Base-by-base conservation (phyloP, 78 protist species). In the Speleostelium caveatum region DNA sequence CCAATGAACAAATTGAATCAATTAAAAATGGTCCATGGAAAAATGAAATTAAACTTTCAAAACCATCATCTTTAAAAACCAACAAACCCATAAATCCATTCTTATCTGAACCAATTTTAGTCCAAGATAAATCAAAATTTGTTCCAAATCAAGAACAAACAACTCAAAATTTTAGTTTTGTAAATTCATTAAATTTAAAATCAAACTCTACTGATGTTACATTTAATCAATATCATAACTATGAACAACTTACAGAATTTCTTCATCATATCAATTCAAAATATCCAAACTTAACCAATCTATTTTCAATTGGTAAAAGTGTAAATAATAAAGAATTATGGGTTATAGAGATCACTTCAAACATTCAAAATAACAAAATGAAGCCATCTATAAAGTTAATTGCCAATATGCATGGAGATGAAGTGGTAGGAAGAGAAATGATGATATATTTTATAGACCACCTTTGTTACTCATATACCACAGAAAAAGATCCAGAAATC, bases 371-470 rank as follows among this genome's bases (percentile, higher is more conserved):
- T 32, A 8, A 39, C 22, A 33, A 35, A 39, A 36, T 75, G 26
- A 45, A 75, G 39, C 94, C 85, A 24, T 42, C 56, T 61, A 28
- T 75, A 36, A 87, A 87, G 62, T 75, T 77, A 36, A 51, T 87
- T 61, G 94, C 85, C 32, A 96, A 96, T 88, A 96, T 96, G 95
- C 97, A 96, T 86, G 97, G 97, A 32, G 95, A 96, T 73, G 97
- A 96, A 53, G 75, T 75, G 0, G 88, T 90, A 24, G 95, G 95
- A 17, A 35, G 96, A 36, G 86, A 89, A 65, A 51, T 93, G 53
- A 32, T 96, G 28, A 19, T 76, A 3, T 72, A 73, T 67, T 55
- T 69, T 3, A 83, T 66, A 12, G 72, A 83, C 72, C 38, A 77
- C 41, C 69, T 90, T 6, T 14, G 33, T 0, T 55, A 26, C 1